Base-by-base conservation (phyloP, 805 yeast species). In the Wickerhamomyces chambardii region DNA sequence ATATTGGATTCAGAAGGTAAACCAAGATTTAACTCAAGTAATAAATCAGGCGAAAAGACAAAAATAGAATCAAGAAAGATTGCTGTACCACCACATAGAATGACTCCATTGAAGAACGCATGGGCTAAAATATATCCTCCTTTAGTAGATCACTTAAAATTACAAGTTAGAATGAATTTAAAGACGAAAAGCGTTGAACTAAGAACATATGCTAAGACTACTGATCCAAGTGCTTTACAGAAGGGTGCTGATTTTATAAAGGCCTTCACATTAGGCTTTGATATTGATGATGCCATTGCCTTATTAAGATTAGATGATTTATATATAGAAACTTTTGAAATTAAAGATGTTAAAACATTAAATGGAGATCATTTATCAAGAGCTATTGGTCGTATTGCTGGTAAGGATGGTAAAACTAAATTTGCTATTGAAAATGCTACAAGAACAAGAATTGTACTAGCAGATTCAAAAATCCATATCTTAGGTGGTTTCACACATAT, bases 341-440 rank as follows among this genome's bases (percentile, higher is more conserved):
- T 92, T 50, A 92, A 92, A 58, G 99, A 92, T 61, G 97, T 92
- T 38, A 94, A 92, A 63, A 90, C 97, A 5, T 67, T 92, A 47
- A 78, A 77, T 21, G 98, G 97, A 19, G 98, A 92, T 63, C 98
- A 92, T 73, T 69, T 92, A 56, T 83, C 95, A 35, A 81, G 99
- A 72, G 98, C 99, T 7, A 92, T 92, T 57, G 99, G 98, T 53
- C 86, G 99, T 72, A 92, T 92, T 61, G 98, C 99, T 12, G 99
- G 99, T 60, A 94, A 92, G 56, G 99, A 92, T 56, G 99, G 99
- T 55, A 90, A 89, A 63, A 92, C 97, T 42, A 92, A 90, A 65
- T 92, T 90, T 59, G 97, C 98, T 24, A 92, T 92, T 54, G 99
- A 92, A 63, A 92, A 92, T 55, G 97, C 98, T 15, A 90, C 97